Base-by-base conservation (phyloP, 202 grass and related monocot species). In the Tripidium arundinaceum region DNA sequence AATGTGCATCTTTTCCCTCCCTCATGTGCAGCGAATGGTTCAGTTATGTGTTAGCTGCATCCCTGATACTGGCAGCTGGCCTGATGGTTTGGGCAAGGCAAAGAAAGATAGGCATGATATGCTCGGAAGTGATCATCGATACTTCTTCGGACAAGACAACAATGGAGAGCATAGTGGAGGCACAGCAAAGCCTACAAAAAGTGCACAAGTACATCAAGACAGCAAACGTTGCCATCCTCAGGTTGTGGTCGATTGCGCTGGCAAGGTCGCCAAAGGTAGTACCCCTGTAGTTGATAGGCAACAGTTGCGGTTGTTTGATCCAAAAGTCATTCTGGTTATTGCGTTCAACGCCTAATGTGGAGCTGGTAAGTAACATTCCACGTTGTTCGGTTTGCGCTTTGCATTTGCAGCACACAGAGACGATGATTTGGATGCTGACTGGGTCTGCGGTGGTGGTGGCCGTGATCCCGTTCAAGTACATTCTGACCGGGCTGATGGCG, bases 221-320 rank as follows among this genome's bases (percentile, higher is more conserved):
- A 1, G 72, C 70, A 18, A 98, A 98, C 13, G 34, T 92, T 2
- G 63, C 64, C 71, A 92, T 97, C 76, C 83, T 97, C 60, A 94
- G 89, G 85, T 13, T 94, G 18, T 94, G 88, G 92, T 91, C 94
- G 0, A 71, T 98, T 3, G 34, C 76, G 8, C 74, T 90, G n/a
- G 87, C 89, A 38, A 94, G 58, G 11, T 89, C 94, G 13, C 83
- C 85, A 19, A 98, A 94, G 92, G 94, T 98, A 90, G 86, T 91
- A 86, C 10, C 29, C 24, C 31, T 19, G 41, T 4, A 72, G 4
- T 8, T 43, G 39, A 28, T 3, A 16, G 18, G 42, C 10, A 14
- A 13, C 16, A 1, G 2, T 14, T 50, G 18, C 1, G 6, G 6
- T 36, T 54, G 26, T 10, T 27, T 29, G 43, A 24, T 72, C 57